Base-by-base conservation (phyloP, 495 filamentous ascomycete genomes). In the Thozetella sp. region DNA sequence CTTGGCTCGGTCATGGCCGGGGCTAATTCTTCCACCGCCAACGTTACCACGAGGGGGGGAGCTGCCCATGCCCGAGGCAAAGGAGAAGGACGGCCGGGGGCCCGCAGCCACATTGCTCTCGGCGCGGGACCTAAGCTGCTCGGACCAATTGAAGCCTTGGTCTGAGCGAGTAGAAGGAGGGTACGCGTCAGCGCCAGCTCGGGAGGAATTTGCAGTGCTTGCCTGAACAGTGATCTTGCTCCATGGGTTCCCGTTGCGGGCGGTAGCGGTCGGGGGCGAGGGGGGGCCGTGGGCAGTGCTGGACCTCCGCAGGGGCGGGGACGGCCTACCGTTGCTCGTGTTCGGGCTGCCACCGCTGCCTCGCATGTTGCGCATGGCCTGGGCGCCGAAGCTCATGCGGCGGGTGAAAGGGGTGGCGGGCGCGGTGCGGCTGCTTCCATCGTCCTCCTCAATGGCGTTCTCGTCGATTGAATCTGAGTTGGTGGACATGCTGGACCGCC, bases 111-210 rank as follows among this genome's bases (percentile, higher is more conserved):
- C 90, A 64, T 85, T 86, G 74, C 92, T 92, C 75, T 96, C 90
- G 63, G 93, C 93, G 62, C 93, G 88, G 65, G 86, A 86, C 70
- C 92, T 92, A 80, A 97, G 86, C 77, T 94, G 92, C 76, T 97
- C 93, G 75, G 91, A 90, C 90, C 93, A 96, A 73, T 95, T 94
- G 82, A 92, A 95, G 71, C 78, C 90, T 85, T 93, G 92, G 80
- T 91, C 91, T 94, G 83, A 76, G 67, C 77, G 80, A 77, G 75
- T 75, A 70, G 73, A 69, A 82, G 64, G 64, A 67, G 65, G 57
- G 59, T 62, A 65, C 70, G 76, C 64, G 84, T 90, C 79, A 90
- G 86, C 81, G 78, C 72, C 70, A 67, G 81, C 76, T 87, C 78
- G 81, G 63, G 74, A 64, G 64, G 74, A 72, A 71, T 72, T 74